A percentile compares a stretch with the other conserved stretches of the same genome.
These are phyloP conservation scores for Otatea glauca DNA, from an alignment of 176 grass and related monocot genomes.

Conservation along the genomic window DNA sequence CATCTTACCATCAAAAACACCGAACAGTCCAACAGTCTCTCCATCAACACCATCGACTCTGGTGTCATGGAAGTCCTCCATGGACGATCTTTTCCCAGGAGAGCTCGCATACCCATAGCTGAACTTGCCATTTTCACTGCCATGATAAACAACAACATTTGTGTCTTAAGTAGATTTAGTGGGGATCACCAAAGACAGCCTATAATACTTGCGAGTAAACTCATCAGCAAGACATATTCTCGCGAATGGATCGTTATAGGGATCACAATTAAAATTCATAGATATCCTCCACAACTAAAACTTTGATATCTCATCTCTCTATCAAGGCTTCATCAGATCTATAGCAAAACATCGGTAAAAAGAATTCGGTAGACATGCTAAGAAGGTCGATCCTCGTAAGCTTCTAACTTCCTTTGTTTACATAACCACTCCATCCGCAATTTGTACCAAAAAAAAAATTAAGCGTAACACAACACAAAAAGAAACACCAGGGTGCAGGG, in stretches of 20 bases:
- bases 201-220: background rate
- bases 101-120: constrained; percentile 84
- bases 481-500: no score
- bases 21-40: constrained; percentile 78
- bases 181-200: background rate
- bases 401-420: background rate
- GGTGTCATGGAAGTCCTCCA: constrained; percentile 90
- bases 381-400: background rate
- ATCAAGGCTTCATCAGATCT: background rate
- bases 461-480: no score
- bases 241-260: background rate
- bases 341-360: background rate
- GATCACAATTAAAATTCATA: background rate
- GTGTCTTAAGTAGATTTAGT: background rate
- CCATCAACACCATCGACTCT: constrained; percentile 79
- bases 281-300: background rate
- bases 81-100: constrained; percentile 76
- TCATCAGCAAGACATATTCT: background rate
- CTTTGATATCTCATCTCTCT: background rate
- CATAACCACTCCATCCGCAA: no score
- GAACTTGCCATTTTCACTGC: constrained; percentile 83
- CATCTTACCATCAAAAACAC: constrained; percentile 79
- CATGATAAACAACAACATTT: constrained; percentile 3
- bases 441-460: background rate
- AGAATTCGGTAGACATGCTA: background rate